phyloP scores from a whole-genome alignment of 768 basidiomycete genomes.

The Tulasnella sp. region DNA sequence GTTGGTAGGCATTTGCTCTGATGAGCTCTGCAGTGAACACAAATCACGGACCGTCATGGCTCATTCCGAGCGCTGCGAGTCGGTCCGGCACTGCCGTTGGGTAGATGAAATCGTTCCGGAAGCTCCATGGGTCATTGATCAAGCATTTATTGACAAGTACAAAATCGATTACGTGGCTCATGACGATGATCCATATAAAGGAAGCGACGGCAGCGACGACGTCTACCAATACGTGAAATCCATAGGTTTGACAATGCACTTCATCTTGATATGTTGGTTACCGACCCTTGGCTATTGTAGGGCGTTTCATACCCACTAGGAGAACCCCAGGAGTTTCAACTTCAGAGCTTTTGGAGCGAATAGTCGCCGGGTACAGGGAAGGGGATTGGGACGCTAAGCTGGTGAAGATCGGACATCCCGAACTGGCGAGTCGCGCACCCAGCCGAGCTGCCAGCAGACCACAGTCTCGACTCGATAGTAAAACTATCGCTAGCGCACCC shows the following conservation, averaged over 20 bases:
- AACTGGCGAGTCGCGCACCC: slow-evolving; percentile 35
- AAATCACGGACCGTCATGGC: slow-evolving; percentile 84
- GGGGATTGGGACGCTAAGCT: slow-evolving; percentile 87
- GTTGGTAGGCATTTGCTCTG: slow-evolving; percentile 86
- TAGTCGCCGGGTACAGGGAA: slow-evolving; percentile 80
- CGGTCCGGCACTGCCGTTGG: slow-evolving; percentile 90
- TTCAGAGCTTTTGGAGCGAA: slow-evolving; percentile 85
- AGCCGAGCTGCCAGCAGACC: slow-evolving; percentile 4
- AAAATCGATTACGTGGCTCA: slow-evolving; percentile 96
- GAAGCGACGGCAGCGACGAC: slow-evolving; percentile 69
- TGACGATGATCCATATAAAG: slow-evolving; percentile 84
- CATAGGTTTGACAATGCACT: slow-evolving; percentile 53
- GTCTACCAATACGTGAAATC: slow-evolving; percentile 79
- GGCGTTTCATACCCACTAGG: slow-evolving; percentile 91
- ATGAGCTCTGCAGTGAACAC: slow-evolving; percentile 71
- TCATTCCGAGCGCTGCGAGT: slow-evolving; percentile 90
- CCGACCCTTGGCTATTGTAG: slow-evolving; percentile 41
- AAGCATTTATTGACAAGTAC: slow-evolving; percentile 76
- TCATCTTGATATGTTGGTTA: too few relatives aligned
- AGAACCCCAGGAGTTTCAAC: slow-evolving; percentile 95
- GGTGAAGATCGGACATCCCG: slow-evolving; percentile 72
- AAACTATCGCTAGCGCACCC: too few relatives aligned
- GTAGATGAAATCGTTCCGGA: slow-evolving; percentile 89
- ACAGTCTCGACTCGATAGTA: background rate
- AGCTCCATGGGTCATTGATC: slow-evolving; percentile 85